Evolutionary conservation across 306 rosid genomes (phyloP), one percentile per base, ranked within the genome.

Genomic region (Pueraria montana): DNA sequence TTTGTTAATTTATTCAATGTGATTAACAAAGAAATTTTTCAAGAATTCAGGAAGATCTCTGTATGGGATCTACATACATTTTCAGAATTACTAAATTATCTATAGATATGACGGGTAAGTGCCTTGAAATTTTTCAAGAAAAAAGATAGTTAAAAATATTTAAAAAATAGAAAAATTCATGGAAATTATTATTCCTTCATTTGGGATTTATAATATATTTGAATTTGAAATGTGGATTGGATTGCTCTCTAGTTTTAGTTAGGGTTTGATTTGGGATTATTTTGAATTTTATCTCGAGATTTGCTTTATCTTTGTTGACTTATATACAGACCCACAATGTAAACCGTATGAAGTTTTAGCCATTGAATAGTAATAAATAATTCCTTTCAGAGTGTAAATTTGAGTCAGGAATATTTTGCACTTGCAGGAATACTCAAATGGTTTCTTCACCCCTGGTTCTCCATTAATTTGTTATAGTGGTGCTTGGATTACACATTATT

Each of bases 1-100:
- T 61, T 61, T 66, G 24, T 79, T 66, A 5, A 24, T 36, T 65
- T 24, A 21, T 66, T 49, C 40, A 49, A 64, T 32, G 36, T 65
- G 72, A 76, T 55, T 58, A 14, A 42, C 20, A 49, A 6, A 26
- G 18, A 52, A 69, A 55, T 4, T 30, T 30, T 30, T 30, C 34
- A 30, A 30, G 34, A 24, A 38, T 8, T 30, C 34, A 38, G 43
- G 12, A 38, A 24, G 50, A 5, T 5, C 26, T 67, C 59, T 38
- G 40, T 27, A 24, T 55, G 17, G 4, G 40, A 55, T 66, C 30
- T 38, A 45, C 38, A 11, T 27, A 20, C 27, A 12, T 65, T 75
- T 74, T 74, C 58, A 50, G 21, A 30, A 36, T 68, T n/a, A n/a
- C n/a, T 75, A 30, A 34, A 16, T 13, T 27, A 14, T 14, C 21